phyloP scores from a whole-genome alignment of 2,329 filamentous ascomycete genomes.

The Delphinella strobiligena region DNA sequence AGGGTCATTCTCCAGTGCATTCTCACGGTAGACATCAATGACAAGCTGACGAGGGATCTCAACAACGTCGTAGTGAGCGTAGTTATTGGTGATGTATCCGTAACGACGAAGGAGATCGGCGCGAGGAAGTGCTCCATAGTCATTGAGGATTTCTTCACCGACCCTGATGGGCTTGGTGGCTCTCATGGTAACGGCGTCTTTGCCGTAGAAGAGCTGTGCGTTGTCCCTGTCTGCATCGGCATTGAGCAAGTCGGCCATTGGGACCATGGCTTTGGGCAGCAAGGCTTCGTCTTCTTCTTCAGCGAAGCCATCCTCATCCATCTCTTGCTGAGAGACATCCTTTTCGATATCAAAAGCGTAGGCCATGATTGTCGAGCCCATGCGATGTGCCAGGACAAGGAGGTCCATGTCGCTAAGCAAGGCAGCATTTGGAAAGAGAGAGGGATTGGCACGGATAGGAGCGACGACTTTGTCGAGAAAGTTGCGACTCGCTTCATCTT shows the following conservation, averaged over 20 bases:
- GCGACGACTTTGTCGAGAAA: slow-evolving; percentile 49
- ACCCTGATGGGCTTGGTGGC: slow-evolving; percentile 54
- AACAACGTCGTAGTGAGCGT: slow-evolving; percentile 68
- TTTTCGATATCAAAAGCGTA: slow-evolving; percentile 76
- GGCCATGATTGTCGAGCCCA: slow-evolving; percentile 83
- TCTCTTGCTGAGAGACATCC: slow-evolving; percentile 33
- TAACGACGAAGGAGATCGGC: slow-evolving; percentile 75
- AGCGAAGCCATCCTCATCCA: slow-evolving; percentile 42
- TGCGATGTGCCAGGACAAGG: slow-evolving; percentile 54
- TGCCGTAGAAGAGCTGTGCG: slow-evolving; percentile 51
- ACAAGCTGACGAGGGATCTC: slow-evolving; percentile 42
- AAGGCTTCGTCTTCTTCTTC: slow-evolving; percentile 35
- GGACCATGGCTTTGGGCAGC: slow-evolving; percentile 68
- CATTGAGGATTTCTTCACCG: slow-evolving; percentile 73
- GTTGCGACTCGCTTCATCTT: slow-evolving; percentile 54
- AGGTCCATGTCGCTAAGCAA: slow-evolving; percentile 32
- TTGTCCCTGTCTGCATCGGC: slow-evolving; percentile 77
- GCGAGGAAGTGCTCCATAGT: slow-evolving; percentile 74
- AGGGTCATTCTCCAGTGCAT: background rate
- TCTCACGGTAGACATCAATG: background rate
- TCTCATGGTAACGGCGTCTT: slow-evolving; percentile 53
- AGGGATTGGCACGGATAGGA: slow-evolving; percentile 42
- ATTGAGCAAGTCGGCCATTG: slow-evolving; percentile 80
- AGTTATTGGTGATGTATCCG: slow-evolving; percentile 74
- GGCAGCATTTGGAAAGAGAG: slow-evolving; percentile 30